Evolutionary conservation across 495 filamentous ascomycete genomes (phyloP), one percentile per base, ranked within the genome.

Genomic region (Aspergillus sclerotiicarbonarius): DNA sequence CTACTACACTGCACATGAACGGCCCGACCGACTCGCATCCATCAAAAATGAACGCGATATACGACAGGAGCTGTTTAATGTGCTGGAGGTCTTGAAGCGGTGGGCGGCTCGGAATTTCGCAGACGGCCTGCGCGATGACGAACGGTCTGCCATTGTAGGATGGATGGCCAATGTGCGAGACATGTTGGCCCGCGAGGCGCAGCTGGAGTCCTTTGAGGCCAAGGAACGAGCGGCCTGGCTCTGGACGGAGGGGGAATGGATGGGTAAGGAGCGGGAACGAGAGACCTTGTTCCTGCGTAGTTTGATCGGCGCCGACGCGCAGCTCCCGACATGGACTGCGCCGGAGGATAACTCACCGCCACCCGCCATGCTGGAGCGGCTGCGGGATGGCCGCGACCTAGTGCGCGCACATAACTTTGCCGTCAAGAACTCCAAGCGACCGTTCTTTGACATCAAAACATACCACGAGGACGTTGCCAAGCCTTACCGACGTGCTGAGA

Each of bases 401-500:
- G 86, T 98, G 18, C 84, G 87, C 57, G 80, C 96, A 59, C 94
- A 98, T 74, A 98, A 98, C 67, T 86, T 87, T 31, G 83, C 91
- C 0, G 87, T 98, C 9, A 85, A 84, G 58, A 87, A 91, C 67
- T 96, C 92, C 9, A 85, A 89, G 64, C 81, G 89, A 20, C 87
- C 87, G 9, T 98, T 98, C 69, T 92, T 91, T n/a, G 87, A 90
- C 53, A 98, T 98, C 70, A 90, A 88, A 33, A 79, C 78, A 0
- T 96, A 87, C 69, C 94, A 98, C 65, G 84, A 86, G 12, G 91
- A 98, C 67, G 91, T 92, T 8, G 86, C 84, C 35, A 98, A 98
- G 72, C 95, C 95, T 0, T 98, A 98, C 67, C 88, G 94, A 53
- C 84, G 85, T 53, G 91, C 92, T 0, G 95, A 98, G 52, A 98